phyloP scores from a whole-genome alignment of 768 basidiomycete genomes.

The Mycena latifolia region DNA sequence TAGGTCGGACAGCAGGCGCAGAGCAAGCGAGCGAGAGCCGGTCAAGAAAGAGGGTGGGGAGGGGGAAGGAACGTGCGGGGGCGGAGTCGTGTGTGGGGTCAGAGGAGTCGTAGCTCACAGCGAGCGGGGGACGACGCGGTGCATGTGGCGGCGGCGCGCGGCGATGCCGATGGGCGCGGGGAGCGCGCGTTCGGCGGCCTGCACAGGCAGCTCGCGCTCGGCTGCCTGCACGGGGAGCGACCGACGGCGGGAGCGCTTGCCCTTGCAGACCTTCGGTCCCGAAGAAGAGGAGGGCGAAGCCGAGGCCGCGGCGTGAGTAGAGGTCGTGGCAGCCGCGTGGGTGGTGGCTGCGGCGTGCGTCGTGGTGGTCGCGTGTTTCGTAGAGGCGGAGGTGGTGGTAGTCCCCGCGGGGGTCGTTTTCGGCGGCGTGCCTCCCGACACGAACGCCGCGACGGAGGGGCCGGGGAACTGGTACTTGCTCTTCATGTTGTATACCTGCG shows the following conservation, averaged over 20 bases:
- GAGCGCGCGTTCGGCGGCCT: background rate
- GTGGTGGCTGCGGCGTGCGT: background rate
- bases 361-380: conserved; percentile 1
- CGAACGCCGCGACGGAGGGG: conserved; percentile 47
- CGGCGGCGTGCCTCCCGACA: conserved; percentile 21
- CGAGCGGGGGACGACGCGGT: conserved; percentile 6
- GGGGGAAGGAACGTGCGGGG: too few relatives aligned
- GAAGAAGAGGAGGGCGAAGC: background rate
- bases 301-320: background rate
- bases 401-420: background rate
- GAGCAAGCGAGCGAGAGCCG: too few relatives aligned
- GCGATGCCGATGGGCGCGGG: background rate
- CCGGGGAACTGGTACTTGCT: conserved; percentile 48
- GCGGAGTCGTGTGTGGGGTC: too few relatives aligned
- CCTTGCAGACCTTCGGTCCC: conserved; percentile 10
- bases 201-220: background rate
- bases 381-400: background rate
- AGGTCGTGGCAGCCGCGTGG: background rate
- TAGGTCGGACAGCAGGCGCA: too few relatives aligned
- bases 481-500: conserved; percentile 38
- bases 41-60: too few relatives aligned
- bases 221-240: too few relatives aligned
- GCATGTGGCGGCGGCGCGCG: conserved; percentile 3
- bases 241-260: background rate
- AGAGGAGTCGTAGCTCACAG: conserved; percentile 1